Conservation (phyloP, 345 rosid genomes). For the Populus euphratica region DNA sequence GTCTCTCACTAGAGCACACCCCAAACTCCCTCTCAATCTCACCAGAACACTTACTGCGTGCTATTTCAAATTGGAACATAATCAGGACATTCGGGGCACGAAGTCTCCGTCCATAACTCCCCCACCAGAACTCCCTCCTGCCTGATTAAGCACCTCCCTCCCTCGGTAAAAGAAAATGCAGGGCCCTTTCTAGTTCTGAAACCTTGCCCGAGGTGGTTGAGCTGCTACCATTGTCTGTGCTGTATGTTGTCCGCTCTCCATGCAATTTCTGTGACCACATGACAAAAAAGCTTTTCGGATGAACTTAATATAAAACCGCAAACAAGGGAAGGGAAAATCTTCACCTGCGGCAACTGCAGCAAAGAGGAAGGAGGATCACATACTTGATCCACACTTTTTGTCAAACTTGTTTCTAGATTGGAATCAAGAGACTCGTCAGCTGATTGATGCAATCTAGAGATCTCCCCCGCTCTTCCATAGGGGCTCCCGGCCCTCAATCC, state of each 20-base stretch:
- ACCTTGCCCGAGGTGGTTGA: slow-evolving; percentile 20
- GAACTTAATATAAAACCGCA: slow-evolving; percentile 1
- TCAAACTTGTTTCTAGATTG: slow-evolving; percentile 21
- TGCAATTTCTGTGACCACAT: slow-evolving; percentile 27
- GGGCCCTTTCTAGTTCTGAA: slow-evolving; percentile 30
- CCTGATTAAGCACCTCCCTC: slow-evolving; percentile 12
- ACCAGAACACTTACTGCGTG: no score
- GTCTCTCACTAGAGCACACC: no score
- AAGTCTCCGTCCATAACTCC: slow-evolving; percentile 20
- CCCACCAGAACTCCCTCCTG: slow-evolving; percentile 19
- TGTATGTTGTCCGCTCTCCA: slow-evolving; percentile 11
- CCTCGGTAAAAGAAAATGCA: slow-evolving; percentile 14
- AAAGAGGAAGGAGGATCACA: slow-evolving; percentile 18
- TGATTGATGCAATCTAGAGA: slow-evolving; percentile 17
- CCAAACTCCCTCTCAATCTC: no score
- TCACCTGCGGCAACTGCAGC: slow-evolving; percentile 34
- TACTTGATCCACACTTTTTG: slow-evolving; percentile 28
- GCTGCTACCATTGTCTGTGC: slow-evolving; percentile 19
- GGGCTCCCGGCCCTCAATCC: slow-evolving; percentile 22
- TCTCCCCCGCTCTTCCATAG: slow-evolving; percentile 23
- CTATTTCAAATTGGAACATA: slow-evolving; percentile 4
- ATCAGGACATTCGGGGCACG: slow-evolving; percentile 11
- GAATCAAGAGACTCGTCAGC: slow-evolving; percentile 13
- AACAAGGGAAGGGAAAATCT: slow-evolving; percentile 1
- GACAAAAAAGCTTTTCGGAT: slow-evolving; percentile 14